These are phyloP conservation scores for Russula brevipes DNA, from an alignment of 768 basidiomycete species.

Conservation along the genomic window DNA sequence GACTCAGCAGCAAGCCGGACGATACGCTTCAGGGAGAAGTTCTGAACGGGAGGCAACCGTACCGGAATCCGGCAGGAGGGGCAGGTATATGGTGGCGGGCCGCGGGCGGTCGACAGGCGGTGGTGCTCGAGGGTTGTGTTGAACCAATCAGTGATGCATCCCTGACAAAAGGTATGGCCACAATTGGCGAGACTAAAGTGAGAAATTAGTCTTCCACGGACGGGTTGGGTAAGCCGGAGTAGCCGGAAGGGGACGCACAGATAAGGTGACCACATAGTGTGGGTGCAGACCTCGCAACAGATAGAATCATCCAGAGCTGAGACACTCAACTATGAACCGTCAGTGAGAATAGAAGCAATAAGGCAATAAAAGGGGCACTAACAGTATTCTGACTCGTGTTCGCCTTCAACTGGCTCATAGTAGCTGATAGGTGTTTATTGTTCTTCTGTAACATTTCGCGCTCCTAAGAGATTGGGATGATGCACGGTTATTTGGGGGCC, in stretches of 20 bases:
- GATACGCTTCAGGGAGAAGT: slow-evolving; percentile 56
- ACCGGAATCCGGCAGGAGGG: slow-evolving; percentile 58
- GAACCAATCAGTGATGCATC: slow-evolving; percentile 55
- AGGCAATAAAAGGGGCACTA: neutral
- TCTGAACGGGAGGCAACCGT: slow-evolving; percentile 49
- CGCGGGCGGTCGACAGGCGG: slow-evolving; percentile 34
- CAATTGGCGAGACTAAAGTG: slow-evolving; percentile 50
- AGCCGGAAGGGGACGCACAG: slow-evolving; percentile 40
- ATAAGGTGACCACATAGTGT: slow-evolving; percentile 62
- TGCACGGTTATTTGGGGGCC: neutral
- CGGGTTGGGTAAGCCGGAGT: neutral
- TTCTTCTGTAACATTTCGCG: slow-evolving; percentile 8
- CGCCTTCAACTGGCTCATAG: slow-evolving; percentile 15
- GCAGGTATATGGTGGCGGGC: slow-evolving; percentile 47
- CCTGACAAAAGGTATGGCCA: slow-evolving; percentile 65
- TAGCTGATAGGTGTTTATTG: neutral
- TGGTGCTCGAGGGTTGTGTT: slow-evolving; percentile 46
- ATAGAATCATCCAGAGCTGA: slow-evolving; percentile 46
- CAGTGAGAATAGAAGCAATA: neutral
- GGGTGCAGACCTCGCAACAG: slow-evolving; percentile 60
- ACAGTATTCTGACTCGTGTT: slow-evolving; percentile 13
- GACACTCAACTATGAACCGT: slow-evolving; percentile 5
- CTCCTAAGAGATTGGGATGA: neutral
- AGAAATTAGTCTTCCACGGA: slow-evolving; percentile 4
- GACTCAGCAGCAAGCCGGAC: slow-evolving; percentile 46